Conservation (phyloP, 768 basidiomycete species). For the Imleria badia region DNA sequence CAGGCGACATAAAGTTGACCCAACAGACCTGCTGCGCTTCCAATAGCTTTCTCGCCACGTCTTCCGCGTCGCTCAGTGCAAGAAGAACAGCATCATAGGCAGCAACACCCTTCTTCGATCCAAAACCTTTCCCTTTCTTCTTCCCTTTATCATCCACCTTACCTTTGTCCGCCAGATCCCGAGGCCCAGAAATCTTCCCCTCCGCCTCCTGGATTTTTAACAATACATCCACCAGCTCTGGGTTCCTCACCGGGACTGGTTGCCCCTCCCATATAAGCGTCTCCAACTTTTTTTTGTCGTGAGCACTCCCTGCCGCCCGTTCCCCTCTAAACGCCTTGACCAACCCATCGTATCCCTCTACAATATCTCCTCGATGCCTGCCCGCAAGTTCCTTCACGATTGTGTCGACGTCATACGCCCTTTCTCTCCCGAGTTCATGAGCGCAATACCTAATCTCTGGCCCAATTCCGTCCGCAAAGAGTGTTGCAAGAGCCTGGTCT, state of each 20-base stretch:
- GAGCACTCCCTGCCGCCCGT: slow-evolving; percentile 34
- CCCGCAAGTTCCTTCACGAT: slow-evolving; percentile 66
- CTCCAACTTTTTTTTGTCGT: slow-evolving; percentile 54
- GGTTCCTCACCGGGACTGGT: slow-evolving; percentile 82
- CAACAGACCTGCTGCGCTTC: slow-evolving; percentile 78
- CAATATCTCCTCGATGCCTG: slow-evolving; percentile 55
- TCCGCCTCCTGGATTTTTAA: slow-evolving; percentile 81
- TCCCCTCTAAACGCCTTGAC: slow-evolving; percentile 51
- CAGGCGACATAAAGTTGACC: background rate
- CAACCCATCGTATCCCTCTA: slow-evolving; percentile 60
- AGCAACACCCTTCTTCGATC: slow-evolving; percentile 74
- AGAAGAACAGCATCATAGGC: slow-evolving; percentile 85
- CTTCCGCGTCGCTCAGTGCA: slow-evolving; percentile 88
- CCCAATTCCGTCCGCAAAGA: slow-evolving; percentile 83
- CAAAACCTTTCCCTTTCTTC: slow-evolving; percentile 39
- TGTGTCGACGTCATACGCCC: slow-evolving; percentile 78
- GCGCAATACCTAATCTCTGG: slow-evolving; percentile 93
- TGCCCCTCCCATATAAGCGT: slow-evolving; percentile 78
- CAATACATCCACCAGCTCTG: slow-evolving; percentile 87
- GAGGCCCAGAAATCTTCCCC: slow-evolving; percentile 47
- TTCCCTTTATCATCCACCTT: slow-evolving; percentile 27
- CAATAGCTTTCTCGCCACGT: slow-evolving; percentile 71
- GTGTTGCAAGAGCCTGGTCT: slow-evolving; percentile 83
- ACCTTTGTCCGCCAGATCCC: slow-evolving; percentile 26
- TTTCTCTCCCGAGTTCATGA: slow-evolving; percentile 76